A percentile compares a stretch with the other conserved stretches of the same genome.
Conservation (phyloP, 306 rosid species). For the Herpetospermum pedunculosum region DNA sequence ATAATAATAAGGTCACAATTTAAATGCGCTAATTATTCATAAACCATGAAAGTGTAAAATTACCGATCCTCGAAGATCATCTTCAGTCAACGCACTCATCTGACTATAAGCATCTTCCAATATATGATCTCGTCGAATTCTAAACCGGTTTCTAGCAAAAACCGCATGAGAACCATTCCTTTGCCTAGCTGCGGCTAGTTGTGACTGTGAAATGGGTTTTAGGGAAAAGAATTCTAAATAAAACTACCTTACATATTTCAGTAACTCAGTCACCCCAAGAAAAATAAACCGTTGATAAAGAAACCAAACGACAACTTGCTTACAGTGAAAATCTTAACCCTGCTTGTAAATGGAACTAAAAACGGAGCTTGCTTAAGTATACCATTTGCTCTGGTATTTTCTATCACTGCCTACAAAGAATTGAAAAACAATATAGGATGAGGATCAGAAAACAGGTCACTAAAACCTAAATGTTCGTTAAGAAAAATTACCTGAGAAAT, state of each 20-base stretch:
- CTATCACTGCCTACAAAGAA: slow-evolving; percentile 50
- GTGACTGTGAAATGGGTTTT: slow-evolving; percentile 62
- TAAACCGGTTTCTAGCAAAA: slow-evolving; percentile 70
- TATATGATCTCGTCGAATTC: slow-evolving; percentile 81
- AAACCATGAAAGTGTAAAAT: slow-evolving; percentile 12
- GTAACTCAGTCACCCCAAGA: not conserved
- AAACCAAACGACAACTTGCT: slow-evolving; percentile 20
- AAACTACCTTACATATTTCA: not conserved
- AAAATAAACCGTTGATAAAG: not conserved
- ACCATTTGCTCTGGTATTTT: slow-evolving; percentile 83
- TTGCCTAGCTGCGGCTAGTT: slow-evolving; percentile 78
- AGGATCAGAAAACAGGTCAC: not conserved
- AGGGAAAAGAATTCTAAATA: slow-evolving; percentile 11
- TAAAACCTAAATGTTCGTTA: slow-evolving; percentile 7
- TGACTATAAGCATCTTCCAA: slow-evolving; percentile 92
- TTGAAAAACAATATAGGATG: not conserved
- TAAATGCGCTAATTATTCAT: not conserved
- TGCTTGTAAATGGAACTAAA: slow-evolving; percentile 94
- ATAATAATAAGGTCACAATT: too few species aligned
- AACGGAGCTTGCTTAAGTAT: slow-evolving; percentile 89
- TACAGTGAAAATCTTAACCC: slow-evolving; percentile 91
- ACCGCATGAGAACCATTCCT: slow-evolving; percentile 54
- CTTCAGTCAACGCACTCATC: slow-evolving; percentile 90
- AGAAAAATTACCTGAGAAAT: slow-evolving; percentile 73
- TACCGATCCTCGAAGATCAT: slow-evolving; percentile 89